Base-by-base conservation (phyloP, 257 asterid genomes). In the Salvia splendens region DNA sequence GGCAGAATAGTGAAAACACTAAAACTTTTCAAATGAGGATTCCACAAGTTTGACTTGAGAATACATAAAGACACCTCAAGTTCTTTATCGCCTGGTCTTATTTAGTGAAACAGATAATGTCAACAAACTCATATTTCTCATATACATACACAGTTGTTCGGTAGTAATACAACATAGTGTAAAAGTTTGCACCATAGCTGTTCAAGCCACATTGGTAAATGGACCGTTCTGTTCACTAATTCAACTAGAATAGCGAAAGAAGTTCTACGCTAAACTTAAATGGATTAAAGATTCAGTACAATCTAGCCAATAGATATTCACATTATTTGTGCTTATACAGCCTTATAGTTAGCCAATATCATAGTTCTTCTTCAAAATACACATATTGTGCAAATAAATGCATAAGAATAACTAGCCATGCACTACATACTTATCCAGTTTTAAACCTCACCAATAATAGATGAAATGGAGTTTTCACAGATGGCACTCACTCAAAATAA, bases 371-470 rank as follows among this genome's bases (percentile, higher is more conserved):
- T 33, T 61, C 15, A 30, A 41, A 20, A 60, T 43, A 15, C n/a
- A 8, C 62, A 69, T 28, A 17, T 12, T 12, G 43, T 8, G 15
- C 24, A 54, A 12, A 38, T 9, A n/a, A 61, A 70, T 55, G 65
- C 48, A 8, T 12, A 56, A 15, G 63, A 40, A 64, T 71, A 42
- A 51, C 52, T 43, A 47, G 54, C 58, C 51, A 69, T 49, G 28
- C 41, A 36, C 57, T 36, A 5, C 7, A 54, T 16, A 51, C 73
- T 64, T 49, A 63, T 62, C 56, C 65, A 43, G 28, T 65, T 70
- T 65, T 38, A 47, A 36, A 16, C 15, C 55, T 47, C 32, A 40
- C 17, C 51, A 53, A 52, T 70, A 64, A 69, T 15, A 51, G 41
- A 63, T 14, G 48, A 40, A 62, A 68, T 51, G 30, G 36, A 47